Evolutionary conservation across 108 stramenopile species (phyloP), one percentile per base, ranked within the genome.

Genomic region (Conticribra weissflogii): DNA sequence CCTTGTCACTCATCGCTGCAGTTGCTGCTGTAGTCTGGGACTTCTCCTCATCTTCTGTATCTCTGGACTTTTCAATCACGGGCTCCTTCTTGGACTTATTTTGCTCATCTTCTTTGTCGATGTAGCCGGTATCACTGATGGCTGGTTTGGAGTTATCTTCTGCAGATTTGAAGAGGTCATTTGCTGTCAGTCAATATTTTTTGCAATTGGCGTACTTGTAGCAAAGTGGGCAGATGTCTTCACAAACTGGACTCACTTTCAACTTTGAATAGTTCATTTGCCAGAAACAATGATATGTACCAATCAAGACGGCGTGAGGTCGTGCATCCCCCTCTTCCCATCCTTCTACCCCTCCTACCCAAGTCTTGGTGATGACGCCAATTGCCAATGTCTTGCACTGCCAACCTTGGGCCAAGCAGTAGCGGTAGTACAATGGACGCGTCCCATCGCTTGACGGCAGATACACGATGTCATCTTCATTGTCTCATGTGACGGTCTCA

Each of bases 391-490:
- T 5, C 12, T 41, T 12, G 8, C 5, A 5, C 36, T 41, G 8
- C 36, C 36, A 41, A 9, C 36, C 36, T 41, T 14, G 27, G 18
- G 5, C 58, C 58, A 2, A 34, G n/a, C 8, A 8, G 33, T 54
- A 15, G 4, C 31, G 51, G 36, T 41, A 5, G 65, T 48, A 30
- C 5, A 5, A 41, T 41, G 36, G 36, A 5, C 36, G 36, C 5
- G 12, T 5, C 5, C 36, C 36, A 9, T 41, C 12, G 36, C 8
- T 41, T 41, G 36, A 41, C 8, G 8, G 8, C 36, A 66, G 25
- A 24, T 54, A 66, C 2, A 66, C 24, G 3, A 25, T 23, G 2
- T 66, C 33, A 14, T 25, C 48, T 12, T 54, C 65, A 8, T 66
- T 36, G n/a, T 33, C 30, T 23, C 53, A n/a, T 14, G 24, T 65